Evolutionary conservation across 176 grass and related monocot genomes (phyloP).

Genomic region (Dactylis glomerata): DNA sequence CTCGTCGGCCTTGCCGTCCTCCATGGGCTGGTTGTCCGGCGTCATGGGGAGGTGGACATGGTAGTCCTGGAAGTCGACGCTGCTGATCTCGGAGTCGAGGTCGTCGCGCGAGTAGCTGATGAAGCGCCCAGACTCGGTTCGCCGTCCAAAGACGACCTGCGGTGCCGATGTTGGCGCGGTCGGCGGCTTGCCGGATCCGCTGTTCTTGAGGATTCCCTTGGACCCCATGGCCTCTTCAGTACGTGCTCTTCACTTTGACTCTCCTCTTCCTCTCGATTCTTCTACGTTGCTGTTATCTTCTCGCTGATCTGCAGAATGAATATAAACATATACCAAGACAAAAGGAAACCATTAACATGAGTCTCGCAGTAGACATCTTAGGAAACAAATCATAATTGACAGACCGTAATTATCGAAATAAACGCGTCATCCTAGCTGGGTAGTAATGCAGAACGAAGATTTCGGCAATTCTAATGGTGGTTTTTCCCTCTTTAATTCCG

Average conservation of each 20-base stretch:
- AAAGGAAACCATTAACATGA: constrained; percentile 14
- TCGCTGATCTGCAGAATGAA: constrained; percentile 24
- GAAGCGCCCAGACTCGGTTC: constrained; percentile 86
- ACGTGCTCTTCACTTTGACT: background rate
- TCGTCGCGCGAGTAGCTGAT: constrained; percentile 97
- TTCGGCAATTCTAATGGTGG: background rate
- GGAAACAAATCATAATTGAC: background rate
- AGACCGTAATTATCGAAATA: background rate
- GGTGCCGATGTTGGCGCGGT: constrained; percentile 40
- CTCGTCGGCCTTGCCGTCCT: constrained; percentile 57
- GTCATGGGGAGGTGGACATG: constrained; percentile 95
- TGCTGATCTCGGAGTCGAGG: constrained; percentile 95
- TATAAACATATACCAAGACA: background rate
- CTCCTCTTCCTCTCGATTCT: background rate
- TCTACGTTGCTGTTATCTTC: background rate
- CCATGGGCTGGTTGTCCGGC: constrained; percentile 88
- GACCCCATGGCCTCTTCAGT: constrained; percentile 52
- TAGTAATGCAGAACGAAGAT: background rate
- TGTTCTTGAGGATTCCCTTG: constrained; percentile 74
- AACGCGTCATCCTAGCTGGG: background rate
- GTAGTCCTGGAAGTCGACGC: constrained; percentile 86
- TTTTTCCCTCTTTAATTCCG: background rate
- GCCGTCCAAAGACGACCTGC: constrained; percentile 75
- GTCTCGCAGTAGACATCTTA: background rate
- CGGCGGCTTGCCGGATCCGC: constrained; percentile 61